Conservation (phyloP, 1,284 basidiomycete species). For the Wallemia hederae region DNA sequence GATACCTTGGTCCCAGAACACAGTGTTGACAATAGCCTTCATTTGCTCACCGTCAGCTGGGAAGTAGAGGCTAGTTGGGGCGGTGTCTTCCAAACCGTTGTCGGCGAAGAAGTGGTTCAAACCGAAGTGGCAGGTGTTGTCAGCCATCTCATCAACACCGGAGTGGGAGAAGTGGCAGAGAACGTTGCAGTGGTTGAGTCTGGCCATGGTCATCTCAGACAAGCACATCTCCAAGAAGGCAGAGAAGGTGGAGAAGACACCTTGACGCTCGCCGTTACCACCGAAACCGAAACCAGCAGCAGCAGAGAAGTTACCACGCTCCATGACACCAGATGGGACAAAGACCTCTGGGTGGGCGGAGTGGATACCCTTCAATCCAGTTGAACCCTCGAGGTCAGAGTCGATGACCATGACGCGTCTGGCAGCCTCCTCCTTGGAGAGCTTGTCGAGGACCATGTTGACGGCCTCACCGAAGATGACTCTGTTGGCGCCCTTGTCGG, state of each 20-base stretch:
- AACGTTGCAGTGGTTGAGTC: conserved; percentile 54
- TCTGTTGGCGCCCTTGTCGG: conserved; percentile 45
- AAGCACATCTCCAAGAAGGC: conserved; percentile 66
- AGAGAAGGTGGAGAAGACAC: conserved; percentile 59
- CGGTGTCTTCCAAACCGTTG: conserved; percentile 45
- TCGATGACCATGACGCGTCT: conserved; percentile 58
- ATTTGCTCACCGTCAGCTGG: conserved; percentile 52
- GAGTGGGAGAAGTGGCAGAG: conserved; percentile 63
- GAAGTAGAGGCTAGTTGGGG: conserved; percentile 45
- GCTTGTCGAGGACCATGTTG: conserved; percentile 36
- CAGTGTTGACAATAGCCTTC: conserved; percentile 37
- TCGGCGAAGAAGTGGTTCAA: conserved; percentile 57
- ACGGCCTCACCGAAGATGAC: conserved; percentile 56
- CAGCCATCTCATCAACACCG: conserved; percentile 40
- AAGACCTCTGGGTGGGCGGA: conserved; percentile 64
- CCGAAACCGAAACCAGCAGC: conserved; percentile 49
- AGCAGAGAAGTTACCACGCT: conserved; percentile 49
- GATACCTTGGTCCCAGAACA: conserved; percentile 48
- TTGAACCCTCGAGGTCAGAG: conserved; percentile 59
- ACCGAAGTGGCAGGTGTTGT: conserved; percentile 45
- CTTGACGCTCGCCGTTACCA: conserved; percentile 19
- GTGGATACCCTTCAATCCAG: conserved; percentile 53
- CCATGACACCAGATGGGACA: conserved; percentile 51
- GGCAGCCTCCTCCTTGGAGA: conserved; percentile 42
- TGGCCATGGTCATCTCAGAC: conserved; percentile 66